phyloP scores from a whole-genome alignment of 192 early-diverging fungal species.

The Phycomyces nitens region DNA sequence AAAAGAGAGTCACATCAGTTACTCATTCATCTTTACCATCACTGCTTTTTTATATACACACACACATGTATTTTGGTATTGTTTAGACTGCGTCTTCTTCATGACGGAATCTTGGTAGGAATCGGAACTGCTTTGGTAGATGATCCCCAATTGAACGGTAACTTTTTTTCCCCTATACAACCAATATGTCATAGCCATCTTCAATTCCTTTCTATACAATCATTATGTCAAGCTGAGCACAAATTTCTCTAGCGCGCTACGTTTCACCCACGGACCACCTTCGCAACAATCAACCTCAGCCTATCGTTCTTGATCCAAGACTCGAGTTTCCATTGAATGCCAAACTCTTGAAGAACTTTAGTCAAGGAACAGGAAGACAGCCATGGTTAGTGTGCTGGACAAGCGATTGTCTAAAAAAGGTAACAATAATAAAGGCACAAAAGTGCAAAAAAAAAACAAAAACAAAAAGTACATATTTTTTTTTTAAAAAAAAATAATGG shows the following conservation, averaged over 20 bases:
- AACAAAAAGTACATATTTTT: not conserved
- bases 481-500: no score
- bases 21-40: not conserved
- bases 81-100: conserved; percentile 55
- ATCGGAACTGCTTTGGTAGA: conserved; percentile 79
- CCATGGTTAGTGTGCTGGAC: conserved; percentile 58
- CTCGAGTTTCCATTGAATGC: conserved; percentile 60
- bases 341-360: conserved; percentile 46
- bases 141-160: conserved; percentile 67
- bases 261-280: conserved; percentile 5
- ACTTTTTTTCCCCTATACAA: no score
- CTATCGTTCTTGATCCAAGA: conserved; percentile 74
- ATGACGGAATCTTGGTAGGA: conserved; percentile 87
- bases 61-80: not conserved
- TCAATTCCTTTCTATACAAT: no score
- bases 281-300: conserved; percentile 55
- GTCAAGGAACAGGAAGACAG: conserved; percentile 22
- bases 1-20: not conserved
- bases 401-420: not conserved
- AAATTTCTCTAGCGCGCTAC: conserved; percentile 14
- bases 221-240: not conserved
- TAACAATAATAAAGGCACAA: no score
- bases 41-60: no score
- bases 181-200: no score
- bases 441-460: no score